phyloP scores from a whole-genome alignment of 768 basidiomycete species.

The Collybiopsis confluens region DNA sequence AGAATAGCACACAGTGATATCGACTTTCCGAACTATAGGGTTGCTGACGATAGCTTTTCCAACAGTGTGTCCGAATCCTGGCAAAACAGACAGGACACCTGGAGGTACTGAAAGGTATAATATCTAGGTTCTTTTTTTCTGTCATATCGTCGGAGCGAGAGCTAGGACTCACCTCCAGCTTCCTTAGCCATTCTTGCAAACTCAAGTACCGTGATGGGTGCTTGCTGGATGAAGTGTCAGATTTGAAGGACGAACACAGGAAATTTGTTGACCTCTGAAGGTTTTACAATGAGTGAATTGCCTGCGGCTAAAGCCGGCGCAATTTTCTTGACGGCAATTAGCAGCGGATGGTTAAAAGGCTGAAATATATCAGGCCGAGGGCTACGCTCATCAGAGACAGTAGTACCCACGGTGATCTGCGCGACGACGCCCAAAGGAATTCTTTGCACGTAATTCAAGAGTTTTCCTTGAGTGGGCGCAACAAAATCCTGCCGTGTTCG shows the following conservation, averaged over 20 bases:
- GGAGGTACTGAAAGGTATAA: slow-evolving; percentile 59
- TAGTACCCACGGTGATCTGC: slow-evolving; percentile 64
- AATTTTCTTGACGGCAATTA: slow-evolving; percentile 88
- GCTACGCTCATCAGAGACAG: not conserved
- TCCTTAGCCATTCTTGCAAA: slow-evolving; percentile 61
- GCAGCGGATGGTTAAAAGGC: slow-evolving; percentile 88
- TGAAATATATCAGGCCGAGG: slow-evolving; percentile 20
- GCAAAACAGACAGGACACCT: slow-evolving; percentile 69
- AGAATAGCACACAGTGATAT: slow-evolving; percentile 61
- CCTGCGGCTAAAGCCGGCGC: slow-evolving; percentile 82
- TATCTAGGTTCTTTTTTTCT: not conserved
- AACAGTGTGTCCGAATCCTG: slow-evolving; percentile 63
- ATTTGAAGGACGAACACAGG: not conserved
- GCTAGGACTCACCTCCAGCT: slow-evolving; percentile 51
- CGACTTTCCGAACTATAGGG: slow-evolving; percentile 71
- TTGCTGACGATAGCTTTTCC: slow-evolving; percentile 65
- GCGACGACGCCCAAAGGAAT: slow-evolving; percentile 86
- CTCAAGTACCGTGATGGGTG: slow-evolving; percentile 76
- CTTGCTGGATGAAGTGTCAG: slow-evolving; percentile 39
- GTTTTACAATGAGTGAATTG: slow-evolving; percentile 79
- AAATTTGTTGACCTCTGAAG: slow-evolving; percentile 55
- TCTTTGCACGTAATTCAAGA: slow-evolving; percentile 76
- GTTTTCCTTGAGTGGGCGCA: slow-evolving; percentile 73
- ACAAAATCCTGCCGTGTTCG: slow-evolving; percentile 67
- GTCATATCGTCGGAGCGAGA: no score